These are phyloP conservation scores for Zhuliangozyma blackwelliae DNA, from an alignment of 1,139 yeast species.

Conservation along the genomic window DNA sequence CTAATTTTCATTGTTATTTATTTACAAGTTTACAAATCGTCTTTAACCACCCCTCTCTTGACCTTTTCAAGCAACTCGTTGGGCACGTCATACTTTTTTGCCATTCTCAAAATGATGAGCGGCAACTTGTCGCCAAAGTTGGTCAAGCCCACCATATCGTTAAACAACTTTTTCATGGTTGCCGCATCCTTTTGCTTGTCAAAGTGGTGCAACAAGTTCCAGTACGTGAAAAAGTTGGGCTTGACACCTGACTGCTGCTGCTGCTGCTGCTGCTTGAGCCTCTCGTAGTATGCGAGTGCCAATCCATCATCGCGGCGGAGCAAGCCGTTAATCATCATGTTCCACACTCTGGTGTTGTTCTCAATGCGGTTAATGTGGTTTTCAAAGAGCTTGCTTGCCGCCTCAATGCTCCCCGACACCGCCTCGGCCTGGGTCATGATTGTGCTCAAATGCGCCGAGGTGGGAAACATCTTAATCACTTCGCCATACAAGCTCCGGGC, in stretches of 20 bases:
- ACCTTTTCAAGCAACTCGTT: conserved; percentile 2
- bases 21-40: too few species aligned
- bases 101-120: conserved; percentile 13
- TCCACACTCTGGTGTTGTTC: conserved; percentile 49
- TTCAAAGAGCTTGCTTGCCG: conserved; percentile 48
- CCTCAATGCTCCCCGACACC: conserved; percentile 40
- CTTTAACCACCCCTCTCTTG: not conserved
- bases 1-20: conserved; percentile 1
- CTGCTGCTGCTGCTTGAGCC: conserved; percentile 20
- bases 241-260: conserved; percentile 4
- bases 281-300: conserved; percentile 38
- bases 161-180: conserved; percentile 33
- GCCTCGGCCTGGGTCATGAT: conserved; percentile 60
- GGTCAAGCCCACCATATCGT: conserved; percentile 25
- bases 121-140: conserved; percentile 44
- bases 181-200: conserved; percentile 25
- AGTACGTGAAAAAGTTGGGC: conserved; percentile 58
- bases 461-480: conserved; percentile 29
- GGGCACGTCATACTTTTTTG: conserved; percentile 4
- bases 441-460: conserved; percentile 44
- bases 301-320: conserved; percentile 30
- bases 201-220: conserved; percentile 48
- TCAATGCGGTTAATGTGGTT: conserved; percentile 29
- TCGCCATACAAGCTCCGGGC: conserved; percentile 48
- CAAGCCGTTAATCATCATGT: conserved; percentile 54